Percentiles rank a stretch among this genome's conserved stretches.
These are phyloP conservation scores for Starmerella geochares DNA, from an alignment of 805 yeast genomes.

Conservation along the genomic window DNA sequence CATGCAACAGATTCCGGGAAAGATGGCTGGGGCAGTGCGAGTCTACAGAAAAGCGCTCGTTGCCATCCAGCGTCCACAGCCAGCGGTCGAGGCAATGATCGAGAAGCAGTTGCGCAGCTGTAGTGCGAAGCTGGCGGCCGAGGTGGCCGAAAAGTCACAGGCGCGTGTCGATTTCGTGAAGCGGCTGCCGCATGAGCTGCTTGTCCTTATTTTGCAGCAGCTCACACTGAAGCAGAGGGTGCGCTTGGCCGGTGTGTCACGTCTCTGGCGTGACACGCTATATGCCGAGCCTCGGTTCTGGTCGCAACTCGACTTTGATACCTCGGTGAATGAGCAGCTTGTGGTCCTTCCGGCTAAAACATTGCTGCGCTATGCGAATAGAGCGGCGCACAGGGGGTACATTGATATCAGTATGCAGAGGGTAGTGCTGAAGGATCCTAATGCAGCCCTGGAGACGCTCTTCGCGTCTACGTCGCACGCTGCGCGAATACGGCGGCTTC, in stretches of 20 bases:
- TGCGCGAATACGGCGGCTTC: conserved; percentile 9
- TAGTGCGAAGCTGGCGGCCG: not conserved
- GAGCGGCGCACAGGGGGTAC: not conserved
- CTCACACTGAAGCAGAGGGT: conserved; percentile 13
- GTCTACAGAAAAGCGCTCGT: conserved; percentile 18
- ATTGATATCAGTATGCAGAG: conserved; percentile 11
- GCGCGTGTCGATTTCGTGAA: not conserved
- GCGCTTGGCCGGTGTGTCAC: conserved; percentile 8
- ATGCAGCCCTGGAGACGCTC: conserved; percentile 1
- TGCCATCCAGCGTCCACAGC: conserved; percentile 6
- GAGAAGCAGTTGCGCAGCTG: conserved; percentile 8
- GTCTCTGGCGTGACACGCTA: conserved; percentile 15
- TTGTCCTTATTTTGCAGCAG: conserved; percentile 13
- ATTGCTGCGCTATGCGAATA: conserved; percentile 8
- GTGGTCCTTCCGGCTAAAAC: conserved; percentile 5
- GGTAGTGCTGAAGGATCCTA: conserved; percentile 13
- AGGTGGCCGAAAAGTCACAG: not conserved
- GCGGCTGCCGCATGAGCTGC: conserved; percentile 19
- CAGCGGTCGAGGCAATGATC: conserved; percentile 3
- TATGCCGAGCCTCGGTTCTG: conserved; percentile 17
- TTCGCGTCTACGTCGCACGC: not conserved
- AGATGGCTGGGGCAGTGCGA: conserved; percentile 13
- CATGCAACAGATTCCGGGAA: conserved; percentile 13
- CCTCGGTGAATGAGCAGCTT: not conserved
- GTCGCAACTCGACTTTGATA: conserved; percentile 10